These are phyloP conservation scores for Fusarium nurragi DNA, from an alignment of 2,329 filamentous ascomycete species.

Conservation along the genomic window DNA sequence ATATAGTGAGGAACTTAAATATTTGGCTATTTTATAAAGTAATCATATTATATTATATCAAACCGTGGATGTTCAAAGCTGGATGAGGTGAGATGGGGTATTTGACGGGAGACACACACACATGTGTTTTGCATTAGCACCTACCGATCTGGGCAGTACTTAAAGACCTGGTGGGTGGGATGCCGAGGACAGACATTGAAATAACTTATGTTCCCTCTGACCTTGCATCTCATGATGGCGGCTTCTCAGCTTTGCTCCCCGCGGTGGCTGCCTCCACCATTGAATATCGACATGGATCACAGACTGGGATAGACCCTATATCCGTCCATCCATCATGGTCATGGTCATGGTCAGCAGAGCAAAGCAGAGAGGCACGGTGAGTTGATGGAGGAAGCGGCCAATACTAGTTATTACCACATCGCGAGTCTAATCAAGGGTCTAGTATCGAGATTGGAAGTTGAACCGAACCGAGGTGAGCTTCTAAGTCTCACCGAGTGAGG, in stretches of 20 bases:
- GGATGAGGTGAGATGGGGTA: too few species aligned
- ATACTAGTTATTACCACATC: background rate
- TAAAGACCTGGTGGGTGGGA: slow-evolving; percentile 4
- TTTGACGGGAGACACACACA: slow-evolving; percentile 22
- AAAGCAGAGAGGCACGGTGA: slow-evolving; percentile 19
- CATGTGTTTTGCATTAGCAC: slow-evolving; percentile 40
- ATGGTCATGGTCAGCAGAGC: slow-evolving; percentile 42
- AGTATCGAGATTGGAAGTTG: slow-evolving; percentile 20
- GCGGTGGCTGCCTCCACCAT: slow-evolving; percentile 19
- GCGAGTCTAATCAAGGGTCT: background rate
- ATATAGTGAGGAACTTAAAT: too few species aligned
- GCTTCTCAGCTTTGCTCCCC: slow-evolving; percentile 39
- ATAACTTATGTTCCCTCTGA: slow-evolving; percentile 6
- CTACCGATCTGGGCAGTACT: slow-evolving; percentile 29
- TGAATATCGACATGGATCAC: slow-evolving; percentile 17
- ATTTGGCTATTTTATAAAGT: too few species aligned
- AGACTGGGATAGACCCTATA: slow-evolving; percentile 13
- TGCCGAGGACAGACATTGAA: background rate
- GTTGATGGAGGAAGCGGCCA: slow-evolving; percentile 6
- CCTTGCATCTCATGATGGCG: slow-evolving; percentile 34
- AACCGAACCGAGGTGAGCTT: slow-evolving; percentile 11
- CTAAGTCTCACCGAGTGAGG: slow-evolving; percentile 3
- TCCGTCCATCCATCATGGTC: slow-evolving; percentile 32
- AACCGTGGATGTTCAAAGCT: too few species aligned
- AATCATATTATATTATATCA: too few species aligned